phyloP scores from a whole-genome alignment of 108 stramenopile genomes.

The Cyclostephanos tholiformis region DNA sequence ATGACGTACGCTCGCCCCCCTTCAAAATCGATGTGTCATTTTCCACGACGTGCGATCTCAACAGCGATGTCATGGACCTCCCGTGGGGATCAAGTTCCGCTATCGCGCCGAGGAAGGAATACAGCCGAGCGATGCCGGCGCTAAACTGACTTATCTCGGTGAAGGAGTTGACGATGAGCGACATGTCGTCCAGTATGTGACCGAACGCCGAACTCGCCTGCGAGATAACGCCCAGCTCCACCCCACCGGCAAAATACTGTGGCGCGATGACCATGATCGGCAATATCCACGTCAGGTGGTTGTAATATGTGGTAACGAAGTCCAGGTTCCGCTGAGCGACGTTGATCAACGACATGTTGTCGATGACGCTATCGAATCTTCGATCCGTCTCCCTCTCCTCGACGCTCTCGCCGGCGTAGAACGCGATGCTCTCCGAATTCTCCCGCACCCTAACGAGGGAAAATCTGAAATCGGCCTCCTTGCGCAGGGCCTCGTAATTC shows the following conservation, averaged over 20 bases:
- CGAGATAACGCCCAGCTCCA: constrained; percentile 61
- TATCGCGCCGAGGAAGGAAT: constrained; percentile 61
- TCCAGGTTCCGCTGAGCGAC: constrained; percentile 66
- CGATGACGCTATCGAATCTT: constrained; percentile 57
- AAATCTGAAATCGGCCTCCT: constrained; percentile 78
- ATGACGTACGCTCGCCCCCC: not conserved
- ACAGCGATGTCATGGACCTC: constrained; percentile 24
- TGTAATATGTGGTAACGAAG: constrained; percentile 72
- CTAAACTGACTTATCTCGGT: constrained; percentile 60
- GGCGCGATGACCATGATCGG: constrained; percentile 75
- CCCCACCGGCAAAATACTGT: constrained; percentile 66
- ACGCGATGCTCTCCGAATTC: constrained; percentile 81
- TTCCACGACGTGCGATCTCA: constrained; percentile 12
- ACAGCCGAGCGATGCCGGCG: constrained; percentile 67
- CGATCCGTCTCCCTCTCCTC: constrained; percentile 57
- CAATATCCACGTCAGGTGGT: constrained; percentile 63
- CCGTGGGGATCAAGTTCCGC: constrained; percentile 33
- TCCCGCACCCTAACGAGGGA: constrained; percentile 73
- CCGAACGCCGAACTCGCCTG: constrained; percentile 68
- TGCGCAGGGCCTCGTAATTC: constrained; percentile 63
- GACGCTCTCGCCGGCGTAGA: constrained; percentile 66
- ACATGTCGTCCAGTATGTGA: constrained; percentile 89
- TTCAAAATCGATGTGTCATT: not conserved
- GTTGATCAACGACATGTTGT: constrained; percentile 62
- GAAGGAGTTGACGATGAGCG: constrained; percentile 72